Base-by-base conservation (phyloP, 257 asterid species). In the Solanum virginianum region DNA sequence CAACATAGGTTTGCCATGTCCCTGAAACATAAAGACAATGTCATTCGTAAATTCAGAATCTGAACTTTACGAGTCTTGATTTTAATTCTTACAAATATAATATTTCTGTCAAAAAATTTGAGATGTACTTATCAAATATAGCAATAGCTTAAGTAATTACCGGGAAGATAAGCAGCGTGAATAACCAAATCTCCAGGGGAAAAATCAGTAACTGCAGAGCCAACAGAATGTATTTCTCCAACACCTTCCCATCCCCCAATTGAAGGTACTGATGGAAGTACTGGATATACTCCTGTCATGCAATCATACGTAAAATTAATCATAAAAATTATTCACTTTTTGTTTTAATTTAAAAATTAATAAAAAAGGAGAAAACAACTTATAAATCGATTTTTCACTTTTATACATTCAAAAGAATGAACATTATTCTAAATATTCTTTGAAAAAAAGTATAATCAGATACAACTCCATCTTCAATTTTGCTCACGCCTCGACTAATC, bases 171-270 rank as follows among this genome's bases (percentile, higher is more conserved):
- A 29, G 99, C 98, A 80, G 93, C 92, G 16, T 98, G 97, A 65
- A 96, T 94, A 83, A 96, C 99, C 97, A 89, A 92, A 89, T 96
- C 98, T 6, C 99, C 98, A 0, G 92, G 93, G 51, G 88, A 59
- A 71, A 95, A 80, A 45, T 86, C 89, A 88, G 90, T 77, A 29
- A 96, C 99, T 20, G 94, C 91, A 86, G 97, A 87, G 66, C 98
- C 99, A 1, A 94, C 92, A 22, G 90, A 87, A 85, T 91, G 89
- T 39, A 96, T 92, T 91, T 94, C 98, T 51, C 98, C 99, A 10
- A 96, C 97, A 26, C 99, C 99, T 87, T 95, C 99, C 82, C 95
- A 95, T 54, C 99, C 99, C 15, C 98, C 99, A 36, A 94, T 89
- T 10, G 97, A 92, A 71, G 99, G 99, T 82, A 92, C 88, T 2